A percentile compares a stretch with the other conserved stretches of the same genome.
Conservation (phyloP, 2,329 filamentous ascomycete species). For the Aureobasidium zeae region DNA sequence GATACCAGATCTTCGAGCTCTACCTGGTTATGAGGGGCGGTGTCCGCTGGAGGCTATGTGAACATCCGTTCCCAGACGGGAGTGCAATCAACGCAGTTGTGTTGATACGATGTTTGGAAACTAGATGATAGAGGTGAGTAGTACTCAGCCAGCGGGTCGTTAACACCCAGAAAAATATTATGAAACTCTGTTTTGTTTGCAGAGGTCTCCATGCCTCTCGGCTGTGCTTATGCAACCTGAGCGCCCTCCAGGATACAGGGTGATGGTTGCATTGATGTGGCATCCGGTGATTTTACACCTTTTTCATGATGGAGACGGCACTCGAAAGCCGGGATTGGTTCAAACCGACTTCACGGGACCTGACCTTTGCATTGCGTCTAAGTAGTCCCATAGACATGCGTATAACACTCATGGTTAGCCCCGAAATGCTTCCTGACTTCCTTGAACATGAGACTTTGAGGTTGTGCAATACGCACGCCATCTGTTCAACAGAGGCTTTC, state of each 20-base stretch:
- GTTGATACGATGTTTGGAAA: background rate
- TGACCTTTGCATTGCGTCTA: background rate
- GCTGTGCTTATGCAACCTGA: slow-evolving; percentile 6
- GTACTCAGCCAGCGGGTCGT: slow-evolving; percentile 3
- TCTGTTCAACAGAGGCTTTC: slow-evolving; percentile 8
- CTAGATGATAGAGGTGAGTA: background rate
- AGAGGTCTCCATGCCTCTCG: background rate
- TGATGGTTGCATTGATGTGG: background rate
- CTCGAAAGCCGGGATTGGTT: background rate
- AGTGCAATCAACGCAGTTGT: background rate
- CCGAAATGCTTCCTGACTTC: background rate
- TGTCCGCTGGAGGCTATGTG: slow-evolving; percentile 3
- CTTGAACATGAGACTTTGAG: background rate
- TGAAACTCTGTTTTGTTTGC: slow-evolving; percentile 13
- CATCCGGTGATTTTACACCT: too few relatives aligned
- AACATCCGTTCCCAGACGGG: slow-evolving; percentile 2
- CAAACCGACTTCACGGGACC: slow-evolving; percentile 4
- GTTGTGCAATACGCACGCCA: slow-evolving; percentile 5
- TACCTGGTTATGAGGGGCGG: slow-evolving; percentile 8
- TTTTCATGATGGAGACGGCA: background rate
- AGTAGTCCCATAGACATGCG: background rate
- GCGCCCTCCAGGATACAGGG: background rate
- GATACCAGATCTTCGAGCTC: slow-evolving; percentile 8
- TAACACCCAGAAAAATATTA: too few relatives aligned
- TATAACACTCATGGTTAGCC: background rate